phyloP scores from a whole-genome alignment of 2,329 filamentous ascomycete species.

The Didymella keratinophila region DNA sequence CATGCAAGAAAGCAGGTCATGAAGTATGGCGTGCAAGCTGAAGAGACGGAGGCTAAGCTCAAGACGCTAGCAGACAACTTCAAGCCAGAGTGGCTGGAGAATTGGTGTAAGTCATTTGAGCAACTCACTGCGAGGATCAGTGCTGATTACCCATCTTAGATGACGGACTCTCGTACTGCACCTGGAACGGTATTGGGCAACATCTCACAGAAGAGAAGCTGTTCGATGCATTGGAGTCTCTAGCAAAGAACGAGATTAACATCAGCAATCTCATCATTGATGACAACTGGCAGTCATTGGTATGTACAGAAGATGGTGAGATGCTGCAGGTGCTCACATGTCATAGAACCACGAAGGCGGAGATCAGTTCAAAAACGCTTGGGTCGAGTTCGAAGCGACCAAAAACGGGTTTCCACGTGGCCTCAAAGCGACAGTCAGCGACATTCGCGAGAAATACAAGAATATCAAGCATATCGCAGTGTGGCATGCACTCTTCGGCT shows the following conservation, averaged over 20 bases:
- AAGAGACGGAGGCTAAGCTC: slow-evolving; percentile 58
- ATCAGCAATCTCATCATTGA: slow-evolving; percentile 91
- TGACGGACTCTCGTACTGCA: slow-evolving; percentile 92
- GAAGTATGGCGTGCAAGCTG: slow-evolving; percentile 53
- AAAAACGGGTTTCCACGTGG: slow-evolving; percentile 79
- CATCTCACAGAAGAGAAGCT: slow-evolving; percentile 82
- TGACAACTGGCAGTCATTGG: slow-evolving; percentile 76
- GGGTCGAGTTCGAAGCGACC: slow-evolving; percentile 88
- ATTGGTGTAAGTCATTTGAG: slow-evolving; percentile 66
- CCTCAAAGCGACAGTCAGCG: slow-evolving; percentile 72
- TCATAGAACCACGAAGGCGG: slow-evolving; percentile 55
- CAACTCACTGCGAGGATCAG: not conserved
- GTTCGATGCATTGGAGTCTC: slow-evolving; percentile 73
- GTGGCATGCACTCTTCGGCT: slow-evolving; percentile 80
- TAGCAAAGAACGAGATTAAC: slow-evolving; percentile 76
- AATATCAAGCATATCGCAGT: slow-evolving; percentile 85
- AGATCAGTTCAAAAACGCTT: slow-evolving; percentile 55
- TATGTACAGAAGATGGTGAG: slow-evolving; percentile 1
- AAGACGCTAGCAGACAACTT: slow-evolving; percentile 59
- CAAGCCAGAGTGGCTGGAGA: slow-evolving; percentile 74
- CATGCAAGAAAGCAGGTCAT: slow-evolving; percentile 75
- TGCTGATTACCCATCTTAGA: slow-evolving; percentile 44
- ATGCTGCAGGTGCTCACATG: not conserved
- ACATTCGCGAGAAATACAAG: slow-evolving; percentile 73
- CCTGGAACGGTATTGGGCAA: slow-evolving; percentile 93